Conservation (phyloP, 495 filamentous ascomycete species). For the Barbatosphaeria neglecta region DNA sequence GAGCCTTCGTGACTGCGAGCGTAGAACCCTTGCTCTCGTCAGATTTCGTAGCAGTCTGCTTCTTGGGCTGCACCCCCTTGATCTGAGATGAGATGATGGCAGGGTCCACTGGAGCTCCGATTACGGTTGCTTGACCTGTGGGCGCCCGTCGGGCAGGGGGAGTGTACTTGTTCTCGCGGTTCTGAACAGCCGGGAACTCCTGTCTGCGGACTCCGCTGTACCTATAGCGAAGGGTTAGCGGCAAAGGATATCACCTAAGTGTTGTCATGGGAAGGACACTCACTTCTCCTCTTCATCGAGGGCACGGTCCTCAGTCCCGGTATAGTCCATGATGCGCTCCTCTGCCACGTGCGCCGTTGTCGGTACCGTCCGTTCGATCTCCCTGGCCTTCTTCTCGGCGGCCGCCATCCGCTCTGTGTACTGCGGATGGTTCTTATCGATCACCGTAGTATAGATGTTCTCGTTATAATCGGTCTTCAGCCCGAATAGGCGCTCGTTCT, state of each 20-base stretch:
- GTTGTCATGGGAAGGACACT: slow-evolving; percentile 19
- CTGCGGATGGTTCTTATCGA: slow-evolving; percentile 69
- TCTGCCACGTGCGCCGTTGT: slow-evolving; percentile 76
- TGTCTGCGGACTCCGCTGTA: slow-evolving; percentile 85
- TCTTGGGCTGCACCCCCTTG: slow-evolving; percentile 31
- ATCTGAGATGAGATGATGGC: slow-evolving; percentile 72
- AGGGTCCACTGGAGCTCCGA: slow-evolving; percentile 64
- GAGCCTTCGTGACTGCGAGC: slow-evolving; percentile 12
- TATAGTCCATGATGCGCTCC: slow-evolving; percentile 62
- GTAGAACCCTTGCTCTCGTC: slow-evolving; percentile 23
- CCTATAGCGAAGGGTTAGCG: no score
- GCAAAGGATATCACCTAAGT: slow-evolving; percentile 14
- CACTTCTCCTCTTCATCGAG: slow-evolving; percentile 84
- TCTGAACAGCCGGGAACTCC: slow-evolving; percentile 53
- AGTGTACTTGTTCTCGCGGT: slow-evolving; percentile 67
- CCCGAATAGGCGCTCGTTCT: slow-evolving; percentile 79
- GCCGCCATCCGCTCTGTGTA: slow-evolving; percentile 66
- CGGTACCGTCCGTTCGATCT: slow-evolving; percentile 65
- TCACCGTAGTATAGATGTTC: slow-evolving; percentile 82
- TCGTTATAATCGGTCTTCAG: slow-evolving; percentile 82
- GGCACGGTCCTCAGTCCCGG: slow-evolving; percentile 41
- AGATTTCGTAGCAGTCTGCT: slow-evolving; percentile 30
- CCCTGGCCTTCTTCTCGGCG: slow-evolving; percentile 74
- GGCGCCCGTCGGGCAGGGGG: slow-evolving; percentile 77
- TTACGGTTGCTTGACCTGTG: slow-evolving; percentile 56